A percentile compares a stretch with the other conserved stretches of the same genome.
Conservation (phyloP, 495 filamentous ascomycete genomes). For the Xanthoparmelia taractica region DNA sequence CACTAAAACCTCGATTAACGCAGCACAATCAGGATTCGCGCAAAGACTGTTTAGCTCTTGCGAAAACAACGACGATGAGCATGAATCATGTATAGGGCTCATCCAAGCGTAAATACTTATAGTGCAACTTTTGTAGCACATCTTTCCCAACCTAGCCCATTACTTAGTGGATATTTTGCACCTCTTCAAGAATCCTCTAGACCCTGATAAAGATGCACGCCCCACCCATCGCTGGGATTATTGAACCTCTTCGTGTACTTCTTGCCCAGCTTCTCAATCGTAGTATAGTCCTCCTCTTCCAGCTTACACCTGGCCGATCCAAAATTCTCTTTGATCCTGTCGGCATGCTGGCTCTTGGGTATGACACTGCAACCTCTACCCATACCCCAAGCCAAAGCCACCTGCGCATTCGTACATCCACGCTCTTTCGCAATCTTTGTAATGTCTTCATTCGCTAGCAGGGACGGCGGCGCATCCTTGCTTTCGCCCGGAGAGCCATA, state of each 20-base stretch:
- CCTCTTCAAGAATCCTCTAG: constrained; percentile 27
- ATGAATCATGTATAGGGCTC: neutral
- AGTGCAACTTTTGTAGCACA: neutral
- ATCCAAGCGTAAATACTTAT: neutral
- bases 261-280: constrained; percentile 27
- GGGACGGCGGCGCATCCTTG: constrained; percentile 30
- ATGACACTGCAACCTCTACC: constrained; percentile 45
- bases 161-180: neutral
- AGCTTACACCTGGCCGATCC: constrained; percentile 25
- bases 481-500: constrained; percentile 35
- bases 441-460: constrained; percentile 27
- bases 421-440: constrained; percentile 38
- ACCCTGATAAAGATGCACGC: constrained; percentile 31
- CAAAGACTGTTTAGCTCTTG: neutral
- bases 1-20: neutral
- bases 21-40: neutral
- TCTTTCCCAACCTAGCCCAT: neutral
- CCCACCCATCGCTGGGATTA: constrained; percentile 32
- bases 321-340: constrained; percentile 45
- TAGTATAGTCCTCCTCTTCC: constrained; percentile 26
- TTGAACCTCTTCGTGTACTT: constrained; percentile 30
- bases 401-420: constrained; percentile 42
- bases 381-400: constrained; percentile 47
- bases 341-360: constrained; percentile 46
- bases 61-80: neutral